Conservation (phyloP, 331 rosid genomes). For the Acacia concinna region DNA sequence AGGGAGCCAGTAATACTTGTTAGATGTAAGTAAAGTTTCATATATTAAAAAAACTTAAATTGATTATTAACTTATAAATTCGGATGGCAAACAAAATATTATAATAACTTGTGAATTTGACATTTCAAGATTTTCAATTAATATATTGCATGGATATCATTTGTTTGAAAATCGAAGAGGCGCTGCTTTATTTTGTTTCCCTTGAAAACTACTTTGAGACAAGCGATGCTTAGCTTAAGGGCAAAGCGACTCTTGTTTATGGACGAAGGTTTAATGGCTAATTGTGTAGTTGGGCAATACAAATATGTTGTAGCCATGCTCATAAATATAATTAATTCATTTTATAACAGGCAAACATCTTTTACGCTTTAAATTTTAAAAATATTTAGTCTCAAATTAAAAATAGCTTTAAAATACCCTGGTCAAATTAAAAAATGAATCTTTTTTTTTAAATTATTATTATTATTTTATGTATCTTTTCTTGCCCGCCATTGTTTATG, state of each 20-base stretch:
- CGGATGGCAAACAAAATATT: too few relatives aligned
- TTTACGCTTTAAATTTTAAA: too few relatives aligned
- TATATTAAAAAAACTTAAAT: too few relatives aligned
- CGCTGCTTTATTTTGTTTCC: neutral
- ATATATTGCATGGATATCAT: neutral
- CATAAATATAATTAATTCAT: too few relatives aligned
- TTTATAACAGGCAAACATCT: too few relatives aligned
- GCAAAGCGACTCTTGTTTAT: slow-evolving; percentile 29
- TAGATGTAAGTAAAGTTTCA: neutral
- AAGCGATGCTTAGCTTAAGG: slow-evolving; percentile 31
- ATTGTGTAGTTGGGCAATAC: neutral
- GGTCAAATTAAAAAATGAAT: too few relatives aligned
- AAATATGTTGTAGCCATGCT: neutral
- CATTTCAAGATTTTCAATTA: neutral
- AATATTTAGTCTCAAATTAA: too few relatives aligned
- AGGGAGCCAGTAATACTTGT: neutral
- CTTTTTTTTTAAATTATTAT: too few relatives aligned
- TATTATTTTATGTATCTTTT: neutral
- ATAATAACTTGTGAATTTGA: neutral
- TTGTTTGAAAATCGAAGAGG: neutral
- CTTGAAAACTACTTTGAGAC: neutral
- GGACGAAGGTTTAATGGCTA: neutral
- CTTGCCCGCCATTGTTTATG: neutral
- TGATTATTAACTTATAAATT: neutral
- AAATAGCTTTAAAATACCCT: too few relatives aligned